Evolutionary conservation across 805 yeast genomes (phyloP).

Genomic region (Yarrowia sp.): DNA sequence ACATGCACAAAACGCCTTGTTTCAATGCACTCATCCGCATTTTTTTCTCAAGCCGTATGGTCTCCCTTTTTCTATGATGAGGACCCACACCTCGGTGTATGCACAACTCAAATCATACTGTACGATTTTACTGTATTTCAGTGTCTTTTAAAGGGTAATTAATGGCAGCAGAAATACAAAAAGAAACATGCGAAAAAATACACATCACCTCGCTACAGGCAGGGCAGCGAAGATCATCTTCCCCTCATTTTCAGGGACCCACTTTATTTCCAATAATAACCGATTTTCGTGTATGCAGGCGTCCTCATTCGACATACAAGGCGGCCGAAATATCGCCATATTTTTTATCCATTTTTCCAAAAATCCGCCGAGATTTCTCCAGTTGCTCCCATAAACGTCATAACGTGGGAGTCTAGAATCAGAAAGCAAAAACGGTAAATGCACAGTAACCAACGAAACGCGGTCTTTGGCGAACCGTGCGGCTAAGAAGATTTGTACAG

Average conservation of each 20-base stretch:
- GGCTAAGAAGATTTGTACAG: no score
- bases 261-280: neutral
- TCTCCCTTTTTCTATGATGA: neutral
- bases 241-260: conserved; percentile 11
- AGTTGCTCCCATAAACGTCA: neutral
- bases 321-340: neutral
- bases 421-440: neutral
- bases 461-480: no score
- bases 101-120: neutral
- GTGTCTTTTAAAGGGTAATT: no score
- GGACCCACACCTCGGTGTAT: conserved; percentile 19
- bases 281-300: neutral
- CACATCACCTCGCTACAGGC: neutral
- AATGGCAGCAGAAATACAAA: no score
- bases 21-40: neutral
- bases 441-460: neutral
- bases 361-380: conserved; percentile 3
- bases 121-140: no score
- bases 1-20: no score
- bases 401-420: neutral
- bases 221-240: conserved; percentile 1
- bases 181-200: neutral
- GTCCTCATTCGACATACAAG: no score
- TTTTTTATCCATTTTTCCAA: no score
- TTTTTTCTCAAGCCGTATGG: neutral